A percentile compares a stretch with the other conserved stretches of the same genome.
phyloP scores from a whole-genome alignment of 2,329 filamentous ascomycete species.

The Ceratocystis papillata region DNA sequence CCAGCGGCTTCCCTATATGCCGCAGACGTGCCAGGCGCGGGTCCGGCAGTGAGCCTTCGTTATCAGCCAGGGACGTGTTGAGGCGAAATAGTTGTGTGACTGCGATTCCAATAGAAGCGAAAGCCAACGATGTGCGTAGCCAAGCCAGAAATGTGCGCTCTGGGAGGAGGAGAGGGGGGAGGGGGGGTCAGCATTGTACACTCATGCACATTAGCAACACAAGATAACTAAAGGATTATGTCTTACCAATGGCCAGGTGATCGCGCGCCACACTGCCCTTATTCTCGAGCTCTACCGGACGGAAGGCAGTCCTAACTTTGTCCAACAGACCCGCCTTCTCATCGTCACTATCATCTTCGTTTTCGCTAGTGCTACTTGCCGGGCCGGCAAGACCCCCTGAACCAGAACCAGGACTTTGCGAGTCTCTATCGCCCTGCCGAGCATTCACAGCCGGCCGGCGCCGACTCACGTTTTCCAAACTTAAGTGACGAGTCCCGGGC shows the following conservation, averaged over 20 bases:
- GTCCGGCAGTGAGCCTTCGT: slow-evolving; percentile 28
- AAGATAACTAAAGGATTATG: neutral
- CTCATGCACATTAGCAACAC: neutral
- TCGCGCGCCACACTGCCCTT: slow-evolving; percentile 75
- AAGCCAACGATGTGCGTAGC: slow-evolving; percentile 70
- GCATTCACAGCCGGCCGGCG: slow-evolving; percentile 4
- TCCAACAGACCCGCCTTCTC: slow-evolving; percentile 15
- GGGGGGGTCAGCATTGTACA: slow-evolving; percentile 2
- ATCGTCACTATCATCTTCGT: slow-evolving; percentile 5
- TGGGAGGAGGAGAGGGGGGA: slow-evolving; percentile 30
- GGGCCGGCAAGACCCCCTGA: neutral
- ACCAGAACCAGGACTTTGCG: neutral
- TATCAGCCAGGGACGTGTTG: slow-evolving; percentile 50
- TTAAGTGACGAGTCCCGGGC: slow-evolving; percentile 2
- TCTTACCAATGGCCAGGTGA: slow-evolving; percentile 62
- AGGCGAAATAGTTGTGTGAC: slow-evolving; percentile 77
- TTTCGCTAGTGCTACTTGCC: neutral
- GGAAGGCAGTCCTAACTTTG: slow-evolving; percentile 31
- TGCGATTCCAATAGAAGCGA: slow-evolving; percentile 72
- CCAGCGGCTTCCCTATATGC: slow-evolving; percentile 60
- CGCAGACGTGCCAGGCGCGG: slow-evolving; percentile 40
- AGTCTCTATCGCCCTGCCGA: neutral
- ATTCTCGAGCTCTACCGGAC: slow-evolving; percentile 67
- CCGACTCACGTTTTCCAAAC: neutral
- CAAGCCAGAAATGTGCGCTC: slow-evolving; percentile 79